A percentile compares a stretch with the other conserved stretches of the same genome.
These are phyloP conservation scores for Pyrenophora graminea DNA, from an alignment of 2,329 filamentous ascomycete species.

Conservation along the genomic window DNA sequence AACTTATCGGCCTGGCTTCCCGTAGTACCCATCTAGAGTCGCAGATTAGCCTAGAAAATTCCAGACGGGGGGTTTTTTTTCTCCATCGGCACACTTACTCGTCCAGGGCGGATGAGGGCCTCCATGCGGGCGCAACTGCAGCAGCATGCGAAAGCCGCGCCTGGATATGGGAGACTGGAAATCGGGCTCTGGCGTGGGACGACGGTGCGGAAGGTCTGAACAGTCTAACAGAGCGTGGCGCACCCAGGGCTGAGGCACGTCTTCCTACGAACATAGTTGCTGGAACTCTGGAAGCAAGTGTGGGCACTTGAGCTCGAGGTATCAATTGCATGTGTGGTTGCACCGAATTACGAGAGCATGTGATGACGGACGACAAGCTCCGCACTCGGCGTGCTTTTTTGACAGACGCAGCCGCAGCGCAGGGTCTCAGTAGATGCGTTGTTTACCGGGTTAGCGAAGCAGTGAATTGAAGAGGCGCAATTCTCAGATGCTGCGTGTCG, in stretches of 20 bases:
- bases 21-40: conserved; percentile 80
- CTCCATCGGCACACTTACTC: conserved; percentile 51
- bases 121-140: conserved; percentile 58
- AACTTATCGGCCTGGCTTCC: conserved; percentile 90
- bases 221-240: conserved; percentile 2
- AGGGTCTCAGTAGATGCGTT: no score
- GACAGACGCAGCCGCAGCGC: no score
- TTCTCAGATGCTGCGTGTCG: not conserved
- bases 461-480: not conserved
- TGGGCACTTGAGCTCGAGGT: conserved; percentile 14
- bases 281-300: conserved; percentile 20
- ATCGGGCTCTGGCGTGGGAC: not conserved
- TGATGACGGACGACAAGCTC: conserved; percentile 15
- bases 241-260: conserved; percentile 9
- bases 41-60: not conserved
- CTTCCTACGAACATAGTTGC: conserved; percentile 23
- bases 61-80: no score
- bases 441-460: no score
- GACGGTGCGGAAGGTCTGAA: conserved; percentile 16
- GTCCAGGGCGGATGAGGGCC: conserved; percentile 63
- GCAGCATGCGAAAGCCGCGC: conserved; percentile 29
- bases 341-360: conserved; percentile 12
- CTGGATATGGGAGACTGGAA: not conserved
- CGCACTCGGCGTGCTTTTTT: conserved; percentile 2
- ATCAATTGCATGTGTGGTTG: not conserved